phyloP scores from a whole-genome alignment of 352 stramenopile species.

The Halophytophthora polymorphica region DNA sequence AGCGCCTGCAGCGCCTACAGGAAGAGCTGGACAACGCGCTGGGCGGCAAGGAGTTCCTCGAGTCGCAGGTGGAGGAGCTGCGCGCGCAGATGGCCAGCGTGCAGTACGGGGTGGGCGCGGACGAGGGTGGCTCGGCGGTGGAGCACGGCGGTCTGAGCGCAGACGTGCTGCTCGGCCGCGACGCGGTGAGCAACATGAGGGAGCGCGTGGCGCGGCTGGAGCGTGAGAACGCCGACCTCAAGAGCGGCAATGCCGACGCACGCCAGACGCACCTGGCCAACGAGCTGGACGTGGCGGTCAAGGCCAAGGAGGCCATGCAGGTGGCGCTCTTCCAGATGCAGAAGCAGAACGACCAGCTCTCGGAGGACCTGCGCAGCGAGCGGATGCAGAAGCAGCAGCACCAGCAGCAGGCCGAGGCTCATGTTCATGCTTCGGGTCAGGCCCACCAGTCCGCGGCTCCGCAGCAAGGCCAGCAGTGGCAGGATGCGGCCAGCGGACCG shows the following conservation, averaged over 20 bases:
- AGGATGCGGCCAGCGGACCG: conserved; percentile 20
- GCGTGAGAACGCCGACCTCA: conserved; percentile 70
- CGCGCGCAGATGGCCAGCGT: conserved; percentile 59
- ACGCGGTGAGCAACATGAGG: conserved; percentile 51
- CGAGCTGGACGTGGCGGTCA: conserved; percentile 76
- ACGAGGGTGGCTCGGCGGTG: conserved; percentile 33
- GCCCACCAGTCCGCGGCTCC: conserved; percentile 3
- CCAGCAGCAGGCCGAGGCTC: conserved; percentile 15
- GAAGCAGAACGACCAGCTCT: conserved; percentile 70
- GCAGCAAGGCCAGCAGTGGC: conserved; percentile 17
- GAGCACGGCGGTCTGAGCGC: conserved; percentile 42
- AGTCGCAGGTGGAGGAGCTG: conserved; percentile 79
- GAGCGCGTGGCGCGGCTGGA: conserved; percentile 70
- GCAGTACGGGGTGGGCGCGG: conserved; percentile 41
- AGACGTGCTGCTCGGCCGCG: conserved; percentile 60
- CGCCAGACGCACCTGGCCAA: conserved; percentile 50
- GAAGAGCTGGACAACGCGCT: conserved; percentile 82
- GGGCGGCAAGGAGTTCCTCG: conserved; percentile 82
- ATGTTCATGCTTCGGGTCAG: conserved; percentile 13
- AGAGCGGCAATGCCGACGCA: conserved; percentile 45
- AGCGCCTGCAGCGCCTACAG: conserved; percentile 78
- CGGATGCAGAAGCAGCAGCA: conserved; percentile 33
- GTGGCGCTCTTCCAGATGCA: conserved; percentile 66
- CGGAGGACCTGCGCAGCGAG: conserved; percentile 51
- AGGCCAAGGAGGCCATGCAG: conserved; percentile 73